phyloP scores from a whole-genome alignment of 2,329 filamentous ascomycete genomes.

The Ascochyta pisi region DNA sequence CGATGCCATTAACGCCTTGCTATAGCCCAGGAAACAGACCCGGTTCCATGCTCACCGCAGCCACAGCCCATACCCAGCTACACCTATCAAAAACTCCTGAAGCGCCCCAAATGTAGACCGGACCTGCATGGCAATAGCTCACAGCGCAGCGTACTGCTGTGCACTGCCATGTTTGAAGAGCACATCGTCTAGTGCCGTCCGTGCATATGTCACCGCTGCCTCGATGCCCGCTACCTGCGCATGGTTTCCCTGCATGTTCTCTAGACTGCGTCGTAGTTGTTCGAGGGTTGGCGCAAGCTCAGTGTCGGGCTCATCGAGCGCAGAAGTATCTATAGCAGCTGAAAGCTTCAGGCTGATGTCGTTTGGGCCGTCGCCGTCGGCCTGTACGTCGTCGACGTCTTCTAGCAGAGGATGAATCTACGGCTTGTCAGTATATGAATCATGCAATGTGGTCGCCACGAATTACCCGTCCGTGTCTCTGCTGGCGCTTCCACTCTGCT shows the following conservation, averaged over 20 bases:
- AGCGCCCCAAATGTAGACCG: constrained; percentile 26
- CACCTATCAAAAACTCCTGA: constrained; percentile 22
- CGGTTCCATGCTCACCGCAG: constrained; percentile 25
- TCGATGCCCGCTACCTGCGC: constrained; percentile 46
- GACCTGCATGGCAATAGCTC: constrained; percentile 39
- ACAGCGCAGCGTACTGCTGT: constrained; percentile 43
- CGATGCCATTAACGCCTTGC: constrained; percentile 26
- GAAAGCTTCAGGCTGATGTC: constrained; percentile 39
- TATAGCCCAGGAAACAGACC: constrained; percentile 21
- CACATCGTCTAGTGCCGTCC: constrained; percentile 44
- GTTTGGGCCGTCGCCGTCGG: constrained; percentile 38
- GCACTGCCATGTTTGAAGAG: constrained; percentile 42
- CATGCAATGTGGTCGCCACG: constrained; percentile 9
- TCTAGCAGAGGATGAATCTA: constrained; percentile 47
- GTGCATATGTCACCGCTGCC: constrained; percentile 38
- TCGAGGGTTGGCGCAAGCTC: constrained; percentile 45
- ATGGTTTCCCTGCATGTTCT: constrained; percentile 49
- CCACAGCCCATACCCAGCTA: constrained; percentile 30
- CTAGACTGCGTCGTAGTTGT: constrained; percentile 48
- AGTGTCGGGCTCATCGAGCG: constrained; percentile 39
- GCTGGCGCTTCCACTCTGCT: constrained; percentile 40
- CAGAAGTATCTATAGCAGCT: constrained; percentile 22
- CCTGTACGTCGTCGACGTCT: constrained; percentile 21
- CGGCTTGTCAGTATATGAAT: constrained; percentile 23
- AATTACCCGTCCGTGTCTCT: constrained; percentile 39